Evolutionary conservation across 129 eudicot genomes (phyloP).

Genomic region (Scalesia atractyloides): DNA sequence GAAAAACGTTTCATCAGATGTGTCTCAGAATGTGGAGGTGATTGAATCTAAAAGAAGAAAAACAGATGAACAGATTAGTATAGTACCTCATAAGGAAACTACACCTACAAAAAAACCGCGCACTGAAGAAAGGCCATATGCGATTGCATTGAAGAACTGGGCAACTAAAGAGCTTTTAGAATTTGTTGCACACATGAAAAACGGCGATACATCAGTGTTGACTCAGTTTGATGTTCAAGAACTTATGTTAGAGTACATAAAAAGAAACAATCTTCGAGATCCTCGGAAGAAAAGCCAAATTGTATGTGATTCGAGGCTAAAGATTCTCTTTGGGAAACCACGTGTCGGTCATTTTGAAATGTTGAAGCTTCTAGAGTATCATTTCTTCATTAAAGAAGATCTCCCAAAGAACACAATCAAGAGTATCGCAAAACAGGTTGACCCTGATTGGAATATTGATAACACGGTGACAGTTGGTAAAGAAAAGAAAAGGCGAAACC

Average conservation of each 20-base stretch:
- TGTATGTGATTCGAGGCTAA: conserved; percentile 71
- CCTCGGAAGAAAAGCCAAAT: conserved; percentile 79
- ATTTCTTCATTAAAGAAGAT: conserved; percentile 63
- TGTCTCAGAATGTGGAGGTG: conserved; percentile 35
- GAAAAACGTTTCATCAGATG: conserved; percentile 24
- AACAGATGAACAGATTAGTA: conserved; percentile 31
- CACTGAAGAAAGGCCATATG: conserved; percentile 25
- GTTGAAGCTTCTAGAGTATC: conserved; percentile 82
- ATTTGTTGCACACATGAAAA: conserved; percentile 74
- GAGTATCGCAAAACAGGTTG: conserved; percentile 31
- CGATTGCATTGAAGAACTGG: conserved; percentile 48
- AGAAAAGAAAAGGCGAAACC: conserved; percentile 56
- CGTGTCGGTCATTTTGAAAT: conserved; percentile 83
- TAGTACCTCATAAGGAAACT: conserved; percentile 29
- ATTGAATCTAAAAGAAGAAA: conserved; percentile 38
- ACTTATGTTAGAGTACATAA: conserved; percentile 71
- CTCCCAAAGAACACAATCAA: conserved; percentile 45
- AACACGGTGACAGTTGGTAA: conserved; percentile 26
- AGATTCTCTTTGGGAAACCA: conserved; percentile 63
- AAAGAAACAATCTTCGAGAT: conserved; percentile 70
- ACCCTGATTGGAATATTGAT: conserved; percentile 44
- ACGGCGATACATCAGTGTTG: conserved; percentile 69
- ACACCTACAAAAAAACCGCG: conserved; percentile 26
- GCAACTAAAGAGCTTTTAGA: conserved; percentile 79
- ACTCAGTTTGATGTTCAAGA: conserved; percentile 75